phyloP scores from a whole-genome alignment of 768 basidiomycete genomes.

The Suillus weaverae region DNA sequence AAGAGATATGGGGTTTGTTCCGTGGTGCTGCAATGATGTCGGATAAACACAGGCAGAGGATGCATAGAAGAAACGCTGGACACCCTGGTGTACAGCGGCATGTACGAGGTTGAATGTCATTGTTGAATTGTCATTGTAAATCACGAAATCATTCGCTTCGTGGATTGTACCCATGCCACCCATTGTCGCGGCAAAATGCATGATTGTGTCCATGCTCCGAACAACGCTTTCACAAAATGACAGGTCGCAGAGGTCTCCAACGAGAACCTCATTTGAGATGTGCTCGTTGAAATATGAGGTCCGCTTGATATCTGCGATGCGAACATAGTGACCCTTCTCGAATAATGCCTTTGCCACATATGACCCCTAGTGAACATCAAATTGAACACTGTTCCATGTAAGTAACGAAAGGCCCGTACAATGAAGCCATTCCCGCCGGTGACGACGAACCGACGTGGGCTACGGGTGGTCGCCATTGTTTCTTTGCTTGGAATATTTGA shows the following conservation, averaged over 20 bases:
- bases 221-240: conserved; percentile 39
- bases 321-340: conserved; percentile 34
- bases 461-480: conserved; percentile 1
- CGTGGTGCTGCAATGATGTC: conserved; percentile 36
- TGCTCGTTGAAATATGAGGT: conserved; percentile 21
- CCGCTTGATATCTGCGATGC: conserved; percentile 42
- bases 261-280: conserved; percentile 36
- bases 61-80: conserved; percentile 51
- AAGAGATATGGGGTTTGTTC: conserved; percentile 41
- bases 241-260: conserved; percentile 48
- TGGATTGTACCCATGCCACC: conserved; percentile 68
- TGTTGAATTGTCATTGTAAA: conserved; percentile 49
- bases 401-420: conserved; percentile 30
- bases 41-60: conserved; percentile 65
- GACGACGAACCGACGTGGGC: conserved; percentile 34
- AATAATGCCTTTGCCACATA: conserved; percentile 46
- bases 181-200: conserved; percentile 64
- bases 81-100: conserved; percentile 38
- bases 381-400: conserved; percentile 4
- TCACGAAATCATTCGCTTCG: conserved; percentile 44
- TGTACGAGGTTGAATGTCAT: conserved; percentile 51
- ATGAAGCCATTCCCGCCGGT: conserved; percentile 57
- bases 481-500: neutral
- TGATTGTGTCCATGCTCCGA: conserved; percentile 41
- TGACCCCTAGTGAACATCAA: conserved; percentile 41